Evolutionary conservation across 1,139 yeast species (phyloP), one percentile per base, ranked within the genome.

Genomic region (Suhomyces panamericanus): DNA sequence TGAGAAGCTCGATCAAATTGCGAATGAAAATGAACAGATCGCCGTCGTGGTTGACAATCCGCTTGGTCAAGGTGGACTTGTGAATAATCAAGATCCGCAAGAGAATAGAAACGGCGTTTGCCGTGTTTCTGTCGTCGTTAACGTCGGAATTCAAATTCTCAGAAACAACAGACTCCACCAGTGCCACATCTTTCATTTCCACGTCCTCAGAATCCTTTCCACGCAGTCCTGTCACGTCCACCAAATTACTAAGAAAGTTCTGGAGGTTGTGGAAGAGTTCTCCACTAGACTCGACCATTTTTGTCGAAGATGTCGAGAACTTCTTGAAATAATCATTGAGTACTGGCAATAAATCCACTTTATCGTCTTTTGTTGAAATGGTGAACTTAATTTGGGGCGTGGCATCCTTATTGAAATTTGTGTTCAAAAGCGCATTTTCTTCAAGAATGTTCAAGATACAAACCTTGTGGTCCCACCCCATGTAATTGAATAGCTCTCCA

Each of bases 61-160:
- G 51, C 46, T 67, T 56, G 3, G 70, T 65, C 27, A 77, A 55
- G 1, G 70, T 60, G 5, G 66, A 59, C 55, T 78, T 79, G 57
- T 84, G 88, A 44, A 85, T 80, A 50, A 84, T 76, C 28, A 84
- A 63, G 10, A 85, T 78, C 51, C 85, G 71, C 45, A 83, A 69
- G 49, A 81, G 71, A 28, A 82, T 67, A 3, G 76, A 65, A 6
- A 70, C 59, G 1, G 63, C 43, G 39, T 56, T 39, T 8, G 43
- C 32, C 20, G 42, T 34, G n/a, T 32, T 31, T 22, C n/a, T 35
- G 12, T 22, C 11, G 5, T 24, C 26, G 13, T 28, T 30, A 9
- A 32, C 13, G 11, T 27, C 24, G 24, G 24, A 20, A 20, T 20
- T 20, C 24, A 6, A 4, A 20, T 8, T 7, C 24, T 20, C 38